Percentiles rank a stretch among this genome's conserved stretches.
phyloP scores from a whole-genome alignment of 805 yeast species.

The Sugiyamaella floridensis region DNA sequence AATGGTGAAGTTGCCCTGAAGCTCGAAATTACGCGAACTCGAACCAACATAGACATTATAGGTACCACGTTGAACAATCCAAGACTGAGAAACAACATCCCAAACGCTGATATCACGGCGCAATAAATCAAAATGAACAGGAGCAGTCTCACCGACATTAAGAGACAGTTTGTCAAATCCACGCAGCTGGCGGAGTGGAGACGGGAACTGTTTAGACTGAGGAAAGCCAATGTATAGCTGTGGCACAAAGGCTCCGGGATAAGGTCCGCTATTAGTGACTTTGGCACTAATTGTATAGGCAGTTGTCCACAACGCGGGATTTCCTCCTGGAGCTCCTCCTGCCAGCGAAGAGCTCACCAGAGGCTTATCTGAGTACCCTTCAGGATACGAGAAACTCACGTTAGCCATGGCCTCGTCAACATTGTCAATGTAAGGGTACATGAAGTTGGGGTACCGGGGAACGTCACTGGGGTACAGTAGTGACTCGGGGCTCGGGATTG shows the following conservation, averaged over 20 bases:
- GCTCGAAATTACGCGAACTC: constrained; percentile 16
- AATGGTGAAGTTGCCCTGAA: constrained; percentile 11
- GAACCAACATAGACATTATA: constrained; percentile 48
- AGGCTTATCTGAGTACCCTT: constrained; percentile 32
- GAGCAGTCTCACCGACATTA: constrained; percentile 35
- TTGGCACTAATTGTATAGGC: constrained; percentile 40
- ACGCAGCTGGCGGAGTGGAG: constrained; percentile 49
- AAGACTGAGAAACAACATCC: constrained; percentile 49
- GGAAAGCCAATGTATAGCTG: constrained; percentile 47
- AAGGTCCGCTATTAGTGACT: constrained; percentile 42
- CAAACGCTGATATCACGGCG: constrained; percentile 51
- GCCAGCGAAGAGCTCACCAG: constrained; percentile 22
- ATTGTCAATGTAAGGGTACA: constrained; percentile 43
- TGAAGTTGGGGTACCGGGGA: constrained; percentile 47
- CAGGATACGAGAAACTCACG: constrained; percentile 34
- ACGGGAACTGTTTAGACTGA: constrained; percentile 35
- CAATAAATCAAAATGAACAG: constrained; percentile 39
- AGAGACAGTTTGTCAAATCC: constrained; percentile 52
- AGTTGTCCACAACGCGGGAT: constrained; percentile 52
- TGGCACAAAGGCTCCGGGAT: constrained; percentile 44
- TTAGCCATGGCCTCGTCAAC: constrained; percentile 31
- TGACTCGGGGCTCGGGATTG: constrained; percentile 30
- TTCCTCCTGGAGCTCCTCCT: constrained; percentile 46
- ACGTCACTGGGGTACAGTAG: constrained; percentile 48
- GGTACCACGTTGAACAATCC: constrained; percentile 52